Evolutionary conservation across 768 basidiomycete genomes (phyloP).

Genomic region (Jaapia argillacea): DNA sequence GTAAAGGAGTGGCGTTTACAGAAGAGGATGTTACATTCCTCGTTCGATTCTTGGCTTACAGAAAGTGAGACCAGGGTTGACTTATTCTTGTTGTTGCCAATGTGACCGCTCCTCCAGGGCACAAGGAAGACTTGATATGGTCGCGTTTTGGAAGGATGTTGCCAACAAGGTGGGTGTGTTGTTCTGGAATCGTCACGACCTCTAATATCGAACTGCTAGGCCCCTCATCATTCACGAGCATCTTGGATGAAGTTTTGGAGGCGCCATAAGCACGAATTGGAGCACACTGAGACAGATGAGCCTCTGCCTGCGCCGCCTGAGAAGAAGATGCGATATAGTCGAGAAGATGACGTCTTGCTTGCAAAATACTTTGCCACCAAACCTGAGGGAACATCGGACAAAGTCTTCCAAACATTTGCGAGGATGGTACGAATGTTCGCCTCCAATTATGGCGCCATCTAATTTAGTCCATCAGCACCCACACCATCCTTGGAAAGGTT

Average conservation of each 20-base stretch:
- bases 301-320: conserved; percentile 69
- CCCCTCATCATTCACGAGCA: conserved; percentile 83
- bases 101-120: conserved; percentile 25
- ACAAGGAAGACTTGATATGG: conserved; percentile 61
- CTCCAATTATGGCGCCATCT: conserved; percentile 3
- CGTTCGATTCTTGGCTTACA: conserved; percentile 67
- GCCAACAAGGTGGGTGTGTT: conserved; percentile 41
- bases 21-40: conserved; percentile 74
- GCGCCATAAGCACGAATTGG: conserved; percentile 76
- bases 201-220: conserved; percentile 27
- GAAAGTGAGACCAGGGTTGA: conserved; percentile 37
- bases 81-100: not conserved
- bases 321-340: conserved; percentile 84
- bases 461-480: conserved; percentile 41
- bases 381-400: conserved; percentile 75
- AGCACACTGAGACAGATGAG: conserved; percentile 54
- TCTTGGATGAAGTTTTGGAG: conserved; percentile 96
- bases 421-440: conserved; percentile 37
- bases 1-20: conserved; percentile 86
- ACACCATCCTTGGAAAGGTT: conserved; percentile 90
- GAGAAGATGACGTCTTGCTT: conserved; percentile 67
- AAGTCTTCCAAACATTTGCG: conserved; percentile 76
- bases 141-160: conserved; percentile 72
- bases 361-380: conserved; percentile 66
- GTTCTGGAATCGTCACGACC: not conserved